These are phyloP conservation scores for Umbelopsis sp. DNA, from an alignment of 192 early-diverging fungal genomes.

Conservation along the genomic window DNA sequence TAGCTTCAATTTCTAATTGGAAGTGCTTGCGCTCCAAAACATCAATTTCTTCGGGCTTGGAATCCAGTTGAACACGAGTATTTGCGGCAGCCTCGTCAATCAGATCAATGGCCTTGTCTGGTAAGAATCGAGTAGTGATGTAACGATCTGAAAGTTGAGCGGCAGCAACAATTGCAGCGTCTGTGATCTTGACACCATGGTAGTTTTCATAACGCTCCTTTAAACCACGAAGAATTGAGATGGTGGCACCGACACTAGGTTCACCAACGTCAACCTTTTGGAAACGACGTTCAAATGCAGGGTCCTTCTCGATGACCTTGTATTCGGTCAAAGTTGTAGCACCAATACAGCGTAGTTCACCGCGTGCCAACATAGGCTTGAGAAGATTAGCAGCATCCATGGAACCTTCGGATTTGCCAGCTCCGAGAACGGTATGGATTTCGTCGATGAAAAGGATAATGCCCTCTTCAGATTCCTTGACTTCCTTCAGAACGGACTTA, in stretches of 20 bases:
- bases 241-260: constrained; percentile 68
- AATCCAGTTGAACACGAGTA: constrained; percentile 94
- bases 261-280: constrained; percentile 74
- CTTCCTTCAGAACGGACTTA: constrained; percentile 94
- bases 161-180: constrained; percentile 71
- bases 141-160: constrained; percentile 76
- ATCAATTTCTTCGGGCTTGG: constrained; percentile 96
- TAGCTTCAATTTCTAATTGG: constrained; percentile 95
- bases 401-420: constrained; percentile 86
- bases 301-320: constrained; percentile 86
- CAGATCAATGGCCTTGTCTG: constrained; percentile 82
- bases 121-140: constrained; percentile 70
- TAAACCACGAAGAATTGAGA: constrained; percentile 77
- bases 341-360: constrained; percentile 93
- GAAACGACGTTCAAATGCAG: constrained; percentile 77
- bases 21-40: constrained; percentile 88
- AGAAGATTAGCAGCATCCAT: constrained; percentile 98
- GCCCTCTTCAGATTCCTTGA: constrained; percentile 84
- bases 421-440: constrained; percentile 93
- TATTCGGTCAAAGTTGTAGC: constrained; percentile 97
- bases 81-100: constrained; percentile 95
- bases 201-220: constrained; percentile 80
- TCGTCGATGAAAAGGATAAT: constrained; percentile 99
- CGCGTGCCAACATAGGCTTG: constrained; percentile 98
- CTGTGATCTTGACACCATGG: constrained; percentile 78